These are phyloP conservation scores for Cubamyces sp. DNA, from an alignment of 768 basidiomycete species.

Conservation along the genomic window DNA sequence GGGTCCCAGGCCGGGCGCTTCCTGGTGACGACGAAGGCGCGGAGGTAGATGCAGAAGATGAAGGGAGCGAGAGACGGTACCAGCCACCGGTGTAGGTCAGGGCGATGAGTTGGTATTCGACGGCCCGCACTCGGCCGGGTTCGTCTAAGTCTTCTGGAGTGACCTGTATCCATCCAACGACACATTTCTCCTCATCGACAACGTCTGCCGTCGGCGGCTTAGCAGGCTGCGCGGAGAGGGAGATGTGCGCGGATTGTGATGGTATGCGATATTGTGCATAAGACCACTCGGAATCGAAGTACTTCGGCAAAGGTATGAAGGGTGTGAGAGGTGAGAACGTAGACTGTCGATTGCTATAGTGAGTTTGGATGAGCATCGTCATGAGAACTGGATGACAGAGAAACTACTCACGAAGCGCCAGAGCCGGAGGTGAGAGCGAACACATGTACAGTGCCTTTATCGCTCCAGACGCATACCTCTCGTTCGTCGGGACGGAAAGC, in stretches of 20 bases:
- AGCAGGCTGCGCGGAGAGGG: conserved; percentile 68
- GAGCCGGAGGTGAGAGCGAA: conserved; percentile 71
- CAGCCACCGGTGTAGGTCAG: conserved; percentile 91
- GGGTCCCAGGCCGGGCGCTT: conserved; percentile 4
- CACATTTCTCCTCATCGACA: conserved; percentile 82
- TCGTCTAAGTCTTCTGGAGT: conserved; percentile 42
- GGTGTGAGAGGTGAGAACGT: conserved; percentile 79
- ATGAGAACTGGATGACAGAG: background rate
- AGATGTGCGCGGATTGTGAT: conserved; percentile 80
- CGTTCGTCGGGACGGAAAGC: conserved; percentile 85
- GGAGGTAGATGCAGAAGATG: conserved; percentile 31
- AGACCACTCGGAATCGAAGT: conserved; percentile 96
- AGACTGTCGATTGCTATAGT: conserved; percentile 82
- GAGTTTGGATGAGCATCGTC: background rate
- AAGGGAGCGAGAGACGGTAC: conserved; percentile 79
- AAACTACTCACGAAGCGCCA: conserved; percentile 61
- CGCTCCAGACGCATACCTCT: conserved; percentile 91
- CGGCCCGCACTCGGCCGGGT: conserved; percentile 28
- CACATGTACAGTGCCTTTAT: conserved; percentile 93
- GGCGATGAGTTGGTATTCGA: conserved; percentile 79
- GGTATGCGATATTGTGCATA: conserved; percentile 93
- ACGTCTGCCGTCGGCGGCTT: conserved; percentile 59
- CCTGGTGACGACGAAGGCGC: conserved; percentile 24
- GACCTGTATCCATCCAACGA: conserved; percentile 82
- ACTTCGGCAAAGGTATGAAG: conserved; percentile 83